phyloP scores from a whole-genome alignment of 2,329 filamentous ascomycete species.

The Colletotrichum camelliae region DNA sequence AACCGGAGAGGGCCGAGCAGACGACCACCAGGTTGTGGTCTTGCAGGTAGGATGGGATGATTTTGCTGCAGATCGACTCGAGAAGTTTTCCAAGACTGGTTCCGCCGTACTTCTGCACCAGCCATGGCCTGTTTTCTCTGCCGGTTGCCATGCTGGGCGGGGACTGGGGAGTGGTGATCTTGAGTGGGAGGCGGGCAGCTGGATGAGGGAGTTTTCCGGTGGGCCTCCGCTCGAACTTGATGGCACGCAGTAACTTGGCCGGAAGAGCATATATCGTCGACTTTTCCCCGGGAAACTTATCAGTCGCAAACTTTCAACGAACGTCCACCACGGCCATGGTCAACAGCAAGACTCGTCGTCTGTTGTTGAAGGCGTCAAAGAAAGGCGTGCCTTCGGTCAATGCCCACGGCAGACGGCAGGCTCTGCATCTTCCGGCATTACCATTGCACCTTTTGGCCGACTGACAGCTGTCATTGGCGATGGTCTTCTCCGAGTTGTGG shows the following conservation, averaged over 20 bases:
- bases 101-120: conserved; percentile 94
- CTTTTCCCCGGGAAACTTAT: background rate
- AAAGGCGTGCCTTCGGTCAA: background rate
- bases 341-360: background rate
- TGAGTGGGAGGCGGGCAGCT: background rate
- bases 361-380: background rate
- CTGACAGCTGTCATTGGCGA: background rate
- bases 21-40: conserved; percentile 85
- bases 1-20: conserved; percentile 92
- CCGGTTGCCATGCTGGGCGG: conserved; percentile 27
- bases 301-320: background rate
- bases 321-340: background rate
- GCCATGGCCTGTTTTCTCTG: conserved; percentile 63
- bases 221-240: background rate
- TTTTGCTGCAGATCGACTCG: conserved; percentile 55
- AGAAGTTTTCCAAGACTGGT: conserved; percentile 96
- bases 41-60: conserved; percentile 16
- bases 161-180: background rate
- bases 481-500: background rate
- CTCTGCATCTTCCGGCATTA: background rate
- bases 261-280: background rate
- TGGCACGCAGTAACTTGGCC: background rate
- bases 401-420: background rate
- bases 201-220: background rate
- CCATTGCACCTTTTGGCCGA: background rate